Evolutionary conservation across 164 flowering plant genomes (phyloP), one percentile per base, ranked within the genome.

Genomic region (Vitis riparia): DNA sequence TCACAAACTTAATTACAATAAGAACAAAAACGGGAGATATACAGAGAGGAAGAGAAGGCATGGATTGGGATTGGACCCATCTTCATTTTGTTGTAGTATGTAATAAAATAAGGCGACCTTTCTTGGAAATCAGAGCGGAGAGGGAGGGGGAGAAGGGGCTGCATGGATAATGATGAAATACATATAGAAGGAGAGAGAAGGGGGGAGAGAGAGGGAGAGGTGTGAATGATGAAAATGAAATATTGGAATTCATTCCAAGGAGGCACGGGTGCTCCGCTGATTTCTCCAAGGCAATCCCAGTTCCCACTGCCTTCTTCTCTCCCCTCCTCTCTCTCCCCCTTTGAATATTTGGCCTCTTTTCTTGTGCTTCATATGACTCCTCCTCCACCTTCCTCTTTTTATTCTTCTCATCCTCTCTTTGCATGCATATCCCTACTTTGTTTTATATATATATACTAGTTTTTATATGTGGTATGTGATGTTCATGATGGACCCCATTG

Each of bases 181-280:
- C 27, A 55, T 49, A 68, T 59, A 30, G 19, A 16, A 8, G 47
- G 44, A 68, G 23, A 64, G 50, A 55, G 49, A 56, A 50, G 71
- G 37, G 65, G 29, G 11, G 12, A 11, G 27, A 16, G 37, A 53
- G 15, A 55, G 64, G 50, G 32, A 37, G 15, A 29, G 15, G 15
- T 48, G 59, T 32, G 11, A 53, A 62, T 51, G 44, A 37, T 37
- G 44, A 6, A 37, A 37, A 37, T 23, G 44, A 37, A 37, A 72
- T 59, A 30, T 11, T 8, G 49, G 71, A 66, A 58, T 72, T 79
- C 68, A 78, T 82, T 75, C 83, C 89, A 61, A 83, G 89, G 71
- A 82, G 85, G 88, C 92, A 86, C 89, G 92, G 89, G 87, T 72
- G 83, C 81, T 85, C 87, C 92, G 87, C 87, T 76, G 83, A 84